A percentile compares a stretch with the other conserved stretches of the same genome.
phyloP scores from a whole-genome alignment of 2,329 filamentous ascomycete species.

The Rhinocladiella similis region DNA sequence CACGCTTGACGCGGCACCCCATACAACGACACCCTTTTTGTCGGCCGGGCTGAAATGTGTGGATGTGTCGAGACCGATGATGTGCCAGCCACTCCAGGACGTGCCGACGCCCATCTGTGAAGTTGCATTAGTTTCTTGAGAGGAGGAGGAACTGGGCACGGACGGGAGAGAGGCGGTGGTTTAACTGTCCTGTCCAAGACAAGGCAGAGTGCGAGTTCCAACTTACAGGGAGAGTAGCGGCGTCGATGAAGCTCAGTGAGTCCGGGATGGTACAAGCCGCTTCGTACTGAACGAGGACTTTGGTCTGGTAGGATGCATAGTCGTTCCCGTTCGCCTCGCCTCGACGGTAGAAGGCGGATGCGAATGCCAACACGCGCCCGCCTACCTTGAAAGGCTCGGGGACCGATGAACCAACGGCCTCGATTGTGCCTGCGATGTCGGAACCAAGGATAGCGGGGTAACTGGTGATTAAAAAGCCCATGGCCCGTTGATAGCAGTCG shows the following conservation, averaged over 20 bases:
- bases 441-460: constrained; percentile 34
- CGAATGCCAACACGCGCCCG: constrained; percentile 34
- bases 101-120: constrained; percentile 31
- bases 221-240: constrained; percentile 23
- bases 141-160: too few species aligned
- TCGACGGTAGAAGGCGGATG: constrained; percentile 31
- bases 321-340: constrained; percentile 26
- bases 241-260: constrained; percentile 31
- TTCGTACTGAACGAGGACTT: constrained; percentile 35
- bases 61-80: constrained; percentile 27
- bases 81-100: constrained; percentile 32
- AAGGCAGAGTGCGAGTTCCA: too few species aligned
- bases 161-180: too few species aligned
- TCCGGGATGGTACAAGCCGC: constrained; percentile 32
- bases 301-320: constrained; percentile 34
- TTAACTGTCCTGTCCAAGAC: too few species aligned
- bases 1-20: constrained; percentile 45
- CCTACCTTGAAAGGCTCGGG: constrained; percentile 29
- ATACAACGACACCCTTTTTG: constrained; percentile 39
- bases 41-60: constrained; percentile 26
- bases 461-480: constrained; percentile 24
- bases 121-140: too few species aligned
- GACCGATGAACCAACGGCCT: constrained; percentile 32
- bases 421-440: constrained; percentile 35
- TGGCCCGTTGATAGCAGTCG: constrained; percentile 33